Percentiles rank a stretch among this genome's conserved stretches.
Conservation (phyloP, 148 eudicot species). For the Rhododendron ovatum region DNA sequence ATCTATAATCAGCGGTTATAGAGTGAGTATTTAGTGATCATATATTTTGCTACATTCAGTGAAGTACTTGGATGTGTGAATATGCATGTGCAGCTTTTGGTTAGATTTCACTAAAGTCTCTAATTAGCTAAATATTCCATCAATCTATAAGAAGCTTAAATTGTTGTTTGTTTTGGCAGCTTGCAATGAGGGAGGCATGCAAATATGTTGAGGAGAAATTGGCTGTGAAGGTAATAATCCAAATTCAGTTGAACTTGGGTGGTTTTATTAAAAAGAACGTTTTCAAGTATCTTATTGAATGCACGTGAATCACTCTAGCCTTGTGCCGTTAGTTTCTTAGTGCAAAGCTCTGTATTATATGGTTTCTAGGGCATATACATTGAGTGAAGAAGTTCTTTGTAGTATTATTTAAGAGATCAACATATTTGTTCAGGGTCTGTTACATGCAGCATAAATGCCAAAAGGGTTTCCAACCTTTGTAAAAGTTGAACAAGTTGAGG, state of each 20-base stretch:
- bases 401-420: neutral
- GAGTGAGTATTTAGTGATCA: slow-evolving; percentile 41
- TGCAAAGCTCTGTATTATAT: neutral
- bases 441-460: too few species aligned
- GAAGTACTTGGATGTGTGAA: neutral
- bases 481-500: too few species aligned
- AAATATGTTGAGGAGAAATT: slow-evolving; percentile 95
- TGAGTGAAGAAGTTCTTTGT: neutral
- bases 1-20: slow-evolving; percentile 86
- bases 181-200: slow-evolving; percentile 99
- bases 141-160: neutral
- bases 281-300: neutral
- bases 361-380: neutral
- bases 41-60: neutral
- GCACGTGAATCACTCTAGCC: neutral
- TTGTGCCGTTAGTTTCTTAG: neutral
- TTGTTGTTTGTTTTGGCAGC: slow-evolving; percentile 37
- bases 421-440: too few species aligned
- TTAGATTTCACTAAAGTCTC: neutral
- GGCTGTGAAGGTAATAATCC: slow-evolving; percentile 64
- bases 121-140: neutral
- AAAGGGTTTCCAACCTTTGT: too few species aligned
- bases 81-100: neutral
- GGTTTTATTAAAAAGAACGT: neutral
- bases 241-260: neutral